phyloP scores from a whole-genome alignment of 2,329 filamentous ascomycete genomes.

The Cladosporium sp. region DNA sequence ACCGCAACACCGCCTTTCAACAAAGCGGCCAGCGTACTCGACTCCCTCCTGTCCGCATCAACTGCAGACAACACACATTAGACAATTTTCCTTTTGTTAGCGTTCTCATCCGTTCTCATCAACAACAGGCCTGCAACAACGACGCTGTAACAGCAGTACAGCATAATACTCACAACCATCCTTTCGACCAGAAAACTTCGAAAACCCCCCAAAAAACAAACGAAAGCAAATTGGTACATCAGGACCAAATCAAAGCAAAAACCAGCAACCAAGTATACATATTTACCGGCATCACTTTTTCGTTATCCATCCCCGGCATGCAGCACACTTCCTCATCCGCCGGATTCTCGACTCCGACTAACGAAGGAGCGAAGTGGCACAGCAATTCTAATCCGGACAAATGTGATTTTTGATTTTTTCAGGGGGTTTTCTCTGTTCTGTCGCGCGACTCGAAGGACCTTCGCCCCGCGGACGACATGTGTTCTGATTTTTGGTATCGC shows the following conservation, averaged over 20 bases:
- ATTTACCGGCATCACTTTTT: background rate
- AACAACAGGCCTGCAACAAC: background rate
- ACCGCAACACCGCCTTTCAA: background rate
- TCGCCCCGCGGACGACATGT: background rate
- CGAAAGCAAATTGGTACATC: background rate
- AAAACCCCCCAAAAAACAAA: background rate
- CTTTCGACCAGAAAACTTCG: background rate
- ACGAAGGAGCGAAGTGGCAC: background rate
- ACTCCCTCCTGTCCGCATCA: background rate
- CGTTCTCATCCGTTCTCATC: background rate
- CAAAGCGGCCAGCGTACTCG: background rate
- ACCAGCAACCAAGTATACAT: background rate
- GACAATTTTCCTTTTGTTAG: background rate
- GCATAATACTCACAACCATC: background rate
- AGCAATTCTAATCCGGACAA: background rate
- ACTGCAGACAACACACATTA: conserved; percentile 1
- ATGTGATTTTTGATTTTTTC: background rate
- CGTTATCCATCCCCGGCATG: too few relatives aligned
- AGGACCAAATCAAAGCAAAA: background rate
- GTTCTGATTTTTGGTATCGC: background rate
- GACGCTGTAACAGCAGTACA: background rate
- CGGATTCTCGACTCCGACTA: too few relatives aligned
- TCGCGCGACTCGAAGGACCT: conserved; percentile 7
- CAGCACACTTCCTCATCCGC: too few relatives aligned
- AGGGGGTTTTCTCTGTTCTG: background rate